Evolutionary conservation across 73 alveolate genomes (phyloP).

Genomic region (Paramecium tetraurelia): DNA sequence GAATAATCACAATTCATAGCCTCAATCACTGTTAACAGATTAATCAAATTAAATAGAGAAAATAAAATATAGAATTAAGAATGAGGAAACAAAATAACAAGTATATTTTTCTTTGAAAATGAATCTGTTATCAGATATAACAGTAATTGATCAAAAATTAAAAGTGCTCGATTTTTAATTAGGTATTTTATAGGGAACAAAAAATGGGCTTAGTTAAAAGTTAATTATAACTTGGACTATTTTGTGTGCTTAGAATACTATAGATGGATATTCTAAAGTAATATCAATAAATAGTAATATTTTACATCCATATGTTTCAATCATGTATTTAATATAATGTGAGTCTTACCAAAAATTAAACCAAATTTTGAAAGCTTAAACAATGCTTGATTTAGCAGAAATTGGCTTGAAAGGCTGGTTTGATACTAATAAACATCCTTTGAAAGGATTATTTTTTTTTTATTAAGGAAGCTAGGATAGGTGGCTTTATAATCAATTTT

Average conservation of each 20-base stretch:
- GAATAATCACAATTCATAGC: not conserved
- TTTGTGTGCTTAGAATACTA: not conserved
- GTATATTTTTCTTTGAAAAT: not conserved
- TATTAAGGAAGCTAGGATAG: not conserved
- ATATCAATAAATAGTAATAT: not conserved
- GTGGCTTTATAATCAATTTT: not conserved
- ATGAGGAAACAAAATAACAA: not conserved
- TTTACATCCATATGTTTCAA: not conserved
- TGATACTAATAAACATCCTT: not conserved
- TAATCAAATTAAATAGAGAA: not conserved
- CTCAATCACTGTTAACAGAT: not conserved
- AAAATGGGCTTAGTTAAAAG: not conserved
- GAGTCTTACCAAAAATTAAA: not conserved
- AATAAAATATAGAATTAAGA: not conserved
- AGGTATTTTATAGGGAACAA: not conserved
- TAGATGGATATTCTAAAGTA: not conserved
- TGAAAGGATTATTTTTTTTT: slow-evolving; percentile 6
- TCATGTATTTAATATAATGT: not conserved
- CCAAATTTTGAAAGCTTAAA: not conserved
- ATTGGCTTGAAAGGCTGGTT: not conserved
- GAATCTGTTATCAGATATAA: not conserved
- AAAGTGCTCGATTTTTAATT: not conserved
- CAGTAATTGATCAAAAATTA: not conserved
- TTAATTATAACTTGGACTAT: not conserved
- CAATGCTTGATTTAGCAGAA: not conserved